phyloP scores from a whole-genome alignment of 148 eudicot genomes.

The Pharnaceum exiguum region DNA sequence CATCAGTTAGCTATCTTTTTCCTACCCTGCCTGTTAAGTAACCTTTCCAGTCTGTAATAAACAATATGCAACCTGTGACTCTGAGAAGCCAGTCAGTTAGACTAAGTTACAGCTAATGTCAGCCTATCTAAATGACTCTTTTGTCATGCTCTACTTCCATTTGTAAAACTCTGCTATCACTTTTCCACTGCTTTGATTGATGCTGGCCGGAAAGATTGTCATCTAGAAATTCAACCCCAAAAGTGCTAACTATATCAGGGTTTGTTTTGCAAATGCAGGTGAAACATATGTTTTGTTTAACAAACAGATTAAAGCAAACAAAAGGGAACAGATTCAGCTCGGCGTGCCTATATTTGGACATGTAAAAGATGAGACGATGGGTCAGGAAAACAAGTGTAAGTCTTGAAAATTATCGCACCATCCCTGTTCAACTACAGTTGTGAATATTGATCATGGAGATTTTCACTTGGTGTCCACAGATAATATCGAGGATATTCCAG shows the following conservation, averaged over 20 bases:
- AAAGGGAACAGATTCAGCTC: slow-evolving; percentile 89
- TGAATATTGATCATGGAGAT: not conserved
- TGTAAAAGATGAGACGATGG: slow-evolving; percentile 48
- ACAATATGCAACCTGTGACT: too few relatives aligned
- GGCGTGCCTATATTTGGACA: slow-evolving; percentile 82
- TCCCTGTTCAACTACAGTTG: not conserved
- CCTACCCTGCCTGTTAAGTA: too few relatives aligned
- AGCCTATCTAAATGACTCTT: too few relatives aligned
- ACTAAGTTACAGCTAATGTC: too few relatives aligned
- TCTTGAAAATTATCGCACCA: not conserved
- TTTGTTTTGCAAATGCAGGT: slow-evolving; percentile 35
- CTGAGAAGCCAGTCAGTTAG: too few relatives aligned
- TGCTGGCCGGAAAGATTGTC: not conserved
- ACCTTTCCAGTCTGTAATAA: too few relatives aligned
- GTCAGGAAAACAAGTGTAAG: slow-evolving; percentile 52
- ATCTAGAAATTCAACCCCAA: not conserved
- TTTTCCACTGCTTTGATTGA: not conserved
- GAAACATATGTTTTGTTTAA: slow-evolving; percentile 83
- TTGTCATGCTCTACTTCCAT: too few relatives aligned
- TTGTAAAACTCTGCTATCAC: too few relatives aligned
- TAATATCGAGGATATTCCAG: slow-evolving; percentile 73
- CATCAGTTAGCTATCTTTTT: too few relatives aligned
- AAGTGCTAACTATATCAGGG: not conserved
- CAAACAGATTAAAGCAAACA: slow-evolving; percentile 76
- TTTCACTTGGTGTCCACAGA: slow-evolving; percentile 37